Evolutionary conservation across 73 alveolate genomes (phyloP).

Genomic region (Tetrahymena malaccensis): DNA sequence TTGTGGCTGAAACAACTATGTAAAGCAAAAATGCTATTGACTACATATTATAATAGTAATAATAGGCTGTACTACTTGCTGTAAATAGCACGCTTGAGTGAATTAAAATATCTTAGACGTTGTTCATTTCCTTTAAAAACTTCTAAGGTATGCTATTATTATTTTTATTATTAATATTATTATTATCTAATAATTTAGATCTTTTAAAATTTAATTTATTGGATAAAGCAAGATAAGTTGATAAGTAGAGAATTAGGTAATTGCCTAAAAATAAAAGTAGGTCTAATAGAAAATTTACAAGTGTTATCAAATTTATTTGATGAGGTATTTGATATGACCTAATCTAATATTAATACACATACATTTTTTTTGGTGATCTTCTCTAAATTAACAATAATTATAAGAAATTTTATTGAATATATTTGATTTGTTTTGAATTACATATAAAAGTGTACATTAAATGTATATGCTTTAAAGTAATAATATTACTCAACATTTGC

Average conservation of each 20-base stretch:
- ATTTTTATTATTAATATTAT: too few relatives aligned
- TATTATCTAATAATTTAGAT: not conserved
- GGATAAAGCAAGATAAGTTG: not conserved
- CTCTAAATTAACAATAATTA: too few relatives aligned
- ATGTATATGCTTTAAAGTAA: too few relatives aligned
- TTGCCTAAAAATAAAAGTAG: too few relatives aligned
- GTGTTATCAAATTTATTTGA: not conserved
- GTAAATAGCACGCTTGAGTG: not conserved
- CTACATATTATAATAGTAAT: not conserved
- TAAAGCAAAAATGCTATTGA: conserved; percentile 5
- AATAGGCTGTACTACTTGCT: not conserved
- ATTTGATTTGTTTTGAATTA: too few relatives aligned
- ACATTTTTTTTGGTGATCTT: too few relatives aligned
- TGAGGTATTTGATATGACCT: too few relatives aligned
- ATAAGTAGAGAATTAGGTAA: too few relatives aligned
- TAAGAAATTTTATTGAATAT: too few relatives aligned
- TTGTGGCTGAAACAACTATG: not conserved
- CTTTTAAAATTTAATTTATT: not conserved
- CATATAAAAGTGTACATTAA: too few relatives aligned
- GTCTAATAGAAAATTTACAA: not conserved
- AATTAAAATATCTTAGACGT: not conserved
- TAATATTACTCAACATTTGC: too few relatives aligned
- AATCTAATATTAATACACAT: too few relatives aligned
- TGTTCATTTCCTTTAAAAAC: not conserved
- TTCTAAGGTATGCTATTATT: not conserved